A percentile compares a stretch with the other conserved stretches of the same genome.
Evolutionary conservation across 805 yeast species (phyloP).

Genomic region (Kuraishia piskuri): DNA sequence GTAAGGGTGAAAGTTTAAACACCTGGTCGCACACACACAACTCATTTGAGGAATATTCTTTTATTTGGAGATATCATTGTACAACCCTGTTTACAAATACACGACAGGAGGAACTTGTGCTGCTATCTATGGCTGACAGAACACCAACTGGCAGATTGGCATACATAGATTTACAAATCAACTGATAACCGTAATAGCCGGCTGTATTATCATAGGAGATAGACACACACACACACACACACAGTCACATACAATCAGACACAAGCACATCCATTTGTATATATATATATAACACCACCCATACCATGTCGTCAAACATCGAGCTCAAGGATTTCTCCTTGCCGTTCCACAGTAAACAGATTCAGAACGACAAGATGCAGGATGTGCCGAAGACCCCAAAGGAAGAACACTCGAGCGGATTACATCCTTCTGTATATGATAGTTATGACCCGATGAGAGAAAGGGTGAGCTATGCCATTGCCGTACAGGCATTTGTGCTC

Average conservation of each 20-base stretch:
- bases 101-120: no score
- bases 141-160: no score
- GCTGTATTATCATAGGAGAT: no score
- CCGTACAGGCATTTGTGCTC: conserved; percentile 13
- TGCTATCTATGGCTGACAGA: no score
- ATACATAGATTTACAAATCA: no score
- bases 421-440: background rate
- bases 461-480: conserved; percentile 14
- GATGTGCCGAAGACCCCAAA: background rate
- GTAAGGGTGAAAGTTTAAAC: no score
- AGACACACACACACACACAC: background rate
- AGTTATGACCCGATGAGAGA: conserved; percentile 12
- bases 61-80: no score
- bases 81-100: no score
- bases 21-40: no score
- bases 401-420: background rate
- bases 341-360: conserved; percentile 1
- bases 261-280: background rate
- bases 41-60: no score
- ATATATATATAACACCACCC: background rate
- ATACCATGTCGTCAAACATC: background rate
- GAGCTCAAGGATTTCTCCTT: conserved; percentile 1
- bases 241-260: no score
- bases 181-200: no score
- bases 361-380: background rate